Evolutionary conservation across 148 eudicot species (phyloP), one percentile per base, ranked within the genome.

Genomic region (Nyssa sinensis): DNA sequence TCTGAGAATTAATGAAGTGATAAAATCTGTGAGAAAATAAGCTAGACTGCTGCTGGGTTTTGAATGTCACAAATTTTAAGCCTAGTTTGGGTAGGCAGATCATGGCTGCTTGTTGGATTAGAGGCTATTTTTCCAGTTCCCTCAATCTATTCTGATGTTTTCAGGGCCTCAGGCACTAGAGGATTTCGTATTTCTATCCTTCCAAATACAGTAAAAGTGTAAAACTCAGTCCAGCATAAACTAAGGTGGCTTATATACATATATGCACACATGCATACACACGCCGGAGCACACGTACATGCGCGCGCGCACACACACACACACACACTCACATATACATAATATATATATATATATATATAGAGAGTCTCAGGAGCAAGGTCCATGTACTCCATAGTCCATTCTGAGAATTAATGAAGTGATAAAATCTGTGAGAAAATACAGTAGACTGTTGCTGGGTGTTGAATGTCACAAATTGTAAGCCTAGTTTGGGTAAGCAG

Each of bases 401-500:
- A 32, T 60, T 44, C 16, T 62, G n/a, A 29, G 41, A 30, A 44
- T 30, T 39, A 62, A 4, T 1, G 8, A 60, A 13, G 24, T 34
- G 10, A 58, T 25, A 7, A 49, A 41, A 35, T 47, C 39, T 59
- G 2, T 71, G 14, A 34, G 32, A 71, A 71, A 25, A 34, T 29
- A 35, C 17, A 10, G 17, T 30, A 31, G 4, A 30, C 4, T 30
- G 35, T 21, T 6, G 34, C 28, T 70, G 73, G 62, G n/a, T 17
- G 28, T 37, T 31, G 21, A 24, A 31, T 70, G 10, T 17, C n/a
- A 23, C 29, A 30, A 30, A 70, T 44, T n/a, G n/a, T 28, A 28
- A 69, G 34, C 58, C 31, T 67, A 27, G 57, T 21, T 41, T 67
- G 30, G 30, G 31, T 64, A 33, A 64, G 33, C 39, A 64, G 41